phyloP scores from a whole-genome alignment of 352 stramenopile genomes.

The Phytophthora aleatoria region DNA sequence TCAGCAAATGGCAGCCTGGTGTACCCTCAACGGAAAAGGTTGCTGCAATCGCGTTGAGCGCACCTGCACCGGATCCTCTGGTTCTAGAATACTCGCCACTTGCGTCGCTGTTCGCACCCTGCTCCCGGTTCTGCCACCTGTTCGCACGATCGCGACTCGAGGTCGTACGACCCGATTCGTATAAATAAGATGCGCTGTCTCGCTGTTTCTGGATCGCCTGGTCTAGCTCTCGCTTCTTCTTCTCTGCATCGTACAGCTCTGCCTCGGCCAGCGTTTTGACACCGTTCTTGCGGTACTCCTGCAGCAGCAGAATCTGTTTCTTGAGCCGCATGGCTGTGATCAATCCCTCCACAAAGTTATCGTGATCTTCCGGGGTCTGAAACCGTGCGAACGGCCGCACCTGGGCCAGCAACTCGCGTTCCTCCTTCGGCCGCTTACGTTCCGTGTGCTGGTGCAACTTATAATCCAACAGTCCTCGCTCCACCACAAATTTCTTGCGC shows the following conservation, averaged over 20 bases:
- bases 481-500: conserved; percentile 92
- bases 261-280: conserved; percentile 94
- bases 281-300: conserved; percentile 96
- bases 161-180: conserved; percentile 65
- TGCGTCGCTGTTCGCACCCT: conserved; percentile 38
- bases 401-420: conserved; percentile 94
- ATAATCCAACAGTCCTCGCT: conserved; percentile 93
- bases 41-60: conserved; percentile 39
- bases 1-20: conserved; percentile 88
- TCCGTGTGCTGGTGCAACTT: conserved; percentile 93
- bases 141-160: conserved; percentile 73
- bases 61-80: conserved; percentile 25
- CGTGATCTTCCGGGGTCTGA: conserved; percentile 93
- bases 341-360: conserved; percentile 92
- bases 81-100: conserved; percentile 37
- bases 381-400: conserved; percentile 96
- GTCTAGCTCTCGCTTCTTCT: conserved; percentile 92
- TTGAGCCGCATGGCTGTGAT: conserved; percentile 91
- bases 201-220: conserved; percentile 88
- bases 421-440: conserved; percentile 90
- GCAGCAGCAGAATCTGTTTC: conserved; percentile 96
- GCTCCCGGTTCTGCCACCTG: conserved; percentile 68
- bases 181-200: conserved; percentile 87
- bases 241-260: conserved; percentile 95
- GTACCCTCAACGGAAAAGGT: conserved; percentile 82